phyloP scores from a whole-genome alignment of 306 rosid genomes.

The Canavalia gladiata region DNA sequence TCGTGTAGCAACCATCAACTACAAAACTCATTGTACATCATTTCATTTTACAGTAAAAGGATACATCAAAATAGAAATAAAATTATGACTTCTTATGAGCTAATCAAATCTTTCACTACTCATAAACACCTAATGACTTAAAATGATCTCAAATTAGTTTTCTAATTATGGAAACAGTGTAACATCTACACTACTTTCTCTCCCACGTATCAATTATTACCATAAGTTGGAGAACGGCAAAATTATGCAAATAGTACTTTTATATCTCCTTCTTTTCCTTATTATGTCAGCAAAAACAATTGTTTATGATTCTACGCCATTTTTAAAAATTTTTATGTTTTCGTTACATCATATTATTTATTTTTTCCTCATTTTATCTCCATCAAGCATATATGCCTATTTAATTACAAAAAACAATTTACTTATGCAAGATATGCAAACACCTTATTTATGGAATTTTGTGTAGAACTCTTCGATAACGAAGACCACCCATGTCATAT shows the following conservation, averaged over 20 bases:
- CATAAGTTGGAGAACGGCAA: background rate
- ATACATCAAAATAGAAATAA: background rate
- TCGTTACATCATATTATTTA: too few relatives aligned
- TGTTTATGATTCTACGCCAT: too few relatives aligned
- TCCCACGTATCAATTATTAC: too few relatives aligned
- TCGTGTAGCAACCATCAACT: background rate
- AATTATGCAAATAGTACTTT: background rate
- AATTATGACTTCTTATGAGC: background rate
- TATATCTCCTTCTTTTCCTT: too few relatives aligned
- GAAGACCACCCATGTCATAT: background rate
- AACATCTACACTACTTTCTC: constrained; percentile 5
- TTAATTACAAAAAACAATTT: too few relatives aligned
- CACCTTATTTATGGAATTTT: background rate
- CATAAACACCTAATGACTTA: background rate
- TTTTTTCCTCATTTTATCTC: too few relatives aligned
- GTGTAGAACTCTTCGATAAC: constrained; percentile 4
- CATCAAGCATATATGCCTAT: too few relatives aligned
- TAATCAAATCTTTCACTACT: background rate
- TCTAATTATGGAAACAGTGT: background rate
- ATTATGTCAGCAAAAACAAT: too few relatives aligned
- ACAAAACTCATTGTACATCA: background rate
- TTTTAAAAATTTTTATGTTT: too few relatives aligned
- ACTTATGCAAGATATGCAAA: background rate
- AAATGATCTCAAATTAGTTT: background rate
- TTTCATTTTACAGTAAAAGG: background rate